These are phyloP conservation scores for Ophiostoma sp. DNA, from an alignment of 2,329 filamentous ascomycete genomes.

Conservation along the genomic window DNA sequence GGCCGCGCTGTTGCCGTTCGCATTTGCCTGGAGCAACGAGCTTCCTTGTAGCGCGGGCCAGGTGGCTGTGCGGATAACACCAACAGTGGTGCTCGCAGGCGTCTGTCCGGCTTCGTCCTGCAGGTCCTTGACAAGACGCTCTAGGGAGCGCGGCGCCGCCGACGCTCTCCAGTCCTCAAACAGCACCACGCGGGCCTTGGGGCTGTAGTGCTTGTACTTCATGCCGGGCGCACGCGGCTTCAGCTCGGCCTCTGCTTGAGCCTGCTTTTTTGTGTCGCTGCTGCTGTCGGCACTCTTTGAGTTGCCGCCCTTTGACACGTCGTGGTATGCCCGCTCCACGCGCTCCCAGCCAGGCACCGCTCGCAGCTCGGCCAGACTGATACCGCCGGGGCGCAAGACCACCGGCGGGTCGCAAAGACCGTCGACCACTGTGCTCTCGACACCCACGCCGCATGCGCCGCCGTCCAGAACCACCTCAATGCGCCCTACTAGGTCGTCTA, in stretches of 20 bases:
- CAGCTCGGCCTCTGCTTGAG: conserved; percentile 13
- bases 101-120: conserved; percentile 18
- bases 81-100: conserved; percentile 32
- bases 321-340: conserved; percentile 72
- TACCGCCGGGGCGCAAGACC: conserved; percentile 78
- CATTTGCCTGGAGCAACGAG: neutral
- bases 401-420: conserved; percentile 75
- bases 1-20: neutral
- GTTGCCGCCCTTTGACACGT: conserved; percentile 61
- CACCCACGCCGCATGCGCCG: conserved; percentile 77
- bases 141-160: conserved; percentile 31
- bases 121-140: conserved; percentile 25
- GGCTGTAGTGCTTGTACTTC: conserved; percentile 99
- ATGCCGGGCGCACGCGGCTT: conserved; percentile 82
- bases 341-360: conserved; percentile 73
- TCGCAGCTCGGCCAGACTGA: conserved; percentile 74
- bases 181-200: conserved; percentile 76
- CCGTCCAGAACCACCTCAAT: conserved; percentile 88
- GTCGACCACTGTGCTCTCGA: conserved; percentile 96
- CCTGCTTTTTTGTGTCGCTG: conserved; percentile 18
- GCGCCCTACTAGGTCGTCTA: conserved; percentile 76
- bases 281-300: conserved; percentile 24
- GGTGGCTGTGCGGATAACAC: conserved; percentile 51
- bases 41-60: conserved; percentile 46
- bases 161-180: conserved; percentile 56